phyloP scores from a whole-genome alignment of 768 basidiomycete genomes.

The Suillus luteus region DNA sequence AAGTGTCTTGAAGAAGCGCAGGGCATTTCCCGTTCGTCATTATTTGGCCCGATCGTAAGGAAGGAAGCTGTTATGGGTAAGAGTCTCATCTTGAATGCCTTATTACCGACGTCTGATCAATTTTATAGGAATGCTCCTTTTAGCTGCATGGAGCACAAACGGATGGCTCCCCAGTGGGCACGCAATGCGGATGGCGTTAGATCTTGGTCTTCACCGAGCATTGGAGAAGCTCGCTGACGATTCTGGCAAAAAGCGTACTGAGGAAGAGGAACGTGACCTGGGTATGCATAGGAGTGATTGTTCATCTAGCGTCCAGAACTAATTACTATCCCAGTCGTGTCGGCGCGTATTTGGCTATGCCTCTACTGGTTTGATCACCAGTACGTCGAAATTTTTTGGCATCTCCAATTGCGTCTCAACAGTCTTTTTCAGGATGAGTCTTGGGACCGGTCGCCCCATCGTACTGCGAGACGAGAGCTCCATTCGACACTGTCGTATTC shows the following conservation, averaged over 20 bases:
- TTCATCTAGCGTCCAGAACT: conserved; percentile 11
- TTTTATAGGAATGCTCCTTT: conserved; percentile 76
- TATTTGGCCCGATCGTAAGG: conserved; percentile 91
- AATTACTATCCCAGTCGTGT: conserved; percentile 62
- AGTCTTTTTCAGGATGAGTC: conserved; percentile 65
- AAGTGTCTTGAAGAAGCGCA: conserved; percentile 93
- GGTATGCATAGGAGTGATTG: conserved; percentile 44
- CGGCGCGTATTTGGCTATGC: conserved; percentile 92
- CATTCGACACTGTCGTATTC: conserved; percentile 78
- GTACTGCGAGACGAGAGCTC: conserved; percentile 88
- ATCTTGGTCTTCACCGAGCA: conserved; percentile 90
- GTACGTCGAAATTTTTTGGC: conserved; percentile 44
- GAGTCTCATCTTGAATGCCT: conserved; percentile 19
- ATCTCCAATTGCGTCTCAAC: conserved; percentile 16
- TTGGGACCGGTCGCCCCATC: conserved; percentile 89
- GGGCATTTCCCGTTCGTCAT: conserved; percentile 89
- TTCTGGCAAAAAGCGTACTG: conserved; percentile 57
- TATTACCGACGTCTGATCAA: neutral
- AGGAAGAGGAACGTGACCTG: conserved; percentile 87
- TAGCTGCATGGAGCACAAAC: conserved; percentile 93
- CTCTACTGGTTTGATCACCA: conserved; percentile 97
- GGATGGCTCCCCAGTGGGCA: conserved; percentile 96
- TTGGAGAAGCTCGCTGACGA: conserved; percentile 88
- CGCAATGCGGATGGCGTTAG: conserved; percentile 94
- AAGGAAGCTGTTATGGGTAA: conserved; percentile 94